Conservation (phyloP, 345 rosid genomes). For the Eucalyptus pumila region DNA sequence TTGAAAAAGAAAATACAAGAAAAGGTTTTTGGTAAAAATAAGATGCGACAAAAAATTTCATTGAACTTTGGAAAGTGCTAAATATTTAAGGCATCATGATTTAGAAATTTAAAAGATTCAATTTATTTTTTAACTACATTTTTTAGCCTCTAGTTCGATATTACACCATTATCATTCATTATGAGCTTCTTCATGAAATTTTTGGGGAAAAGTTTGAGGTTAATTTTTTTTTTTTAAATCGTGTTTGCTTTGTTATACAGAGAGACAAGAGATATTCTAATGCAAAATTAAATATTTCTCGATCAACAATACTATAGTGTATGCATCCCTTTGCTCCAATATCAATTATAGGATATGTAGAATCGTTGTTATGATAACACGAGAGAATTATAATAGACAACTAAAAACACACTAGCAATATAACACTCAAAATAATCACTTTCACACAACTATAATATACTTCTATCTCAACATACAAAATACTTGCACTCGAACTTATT, state of each 20-base stretch:
- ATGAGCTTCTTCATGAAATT: not conserved
- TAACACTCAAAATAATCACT: no score
- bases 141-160: not conserved
- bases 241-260: not conserved
- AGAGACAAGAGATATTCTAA: not conserved
- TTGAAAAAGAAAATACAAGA: not conserved
- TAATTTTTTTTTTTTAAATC: not conserved
- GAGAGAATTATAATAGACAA: no score
- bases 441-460: no score
- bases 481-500: not conserved
- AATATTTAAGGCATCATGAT: not conserved
- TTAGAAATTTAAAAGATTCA: not conserved
- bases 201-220: not conserved
- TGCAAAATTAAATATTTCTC: not conserved
- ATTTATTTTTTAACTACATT: not conserved
- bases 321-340: no score
- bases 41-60: not conserved
- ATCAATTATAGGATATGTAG: accelerated
- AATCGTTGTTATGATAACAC: accelerated
- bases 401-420: no score
- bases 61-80: not conserved
- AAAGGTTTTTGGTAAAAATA: not conserved
- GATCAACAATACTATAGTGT: not conserved
- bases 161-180: not conserved
- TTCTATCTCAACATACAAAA: no score